Evolutionary conservation across 2,329 filamentous ascomycete genomes (phyloP).

Genomic region (Albifimbria verrucaria): DNA sequence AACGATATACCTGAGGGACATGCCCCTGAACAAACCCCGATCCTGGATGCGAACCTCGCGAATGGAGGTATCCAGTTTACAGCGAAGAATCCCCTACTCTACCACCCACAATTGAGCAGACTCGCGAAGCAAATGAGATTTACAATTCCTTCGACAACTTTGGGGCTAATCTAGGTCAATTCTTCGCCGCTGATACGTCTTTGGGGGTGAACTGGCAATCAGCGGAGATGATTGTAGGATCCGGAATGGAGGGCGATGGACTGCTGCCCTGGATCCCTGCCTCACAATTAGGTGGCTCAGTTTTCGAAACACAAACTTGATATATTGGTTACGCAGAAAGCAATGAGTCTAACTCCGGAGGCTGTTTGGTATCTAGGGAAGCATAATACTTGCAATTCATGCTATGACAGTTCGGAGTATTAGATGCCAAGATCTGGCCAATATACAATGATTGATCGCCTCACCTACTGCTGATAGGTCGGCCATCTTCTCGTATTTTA

Average conservation of each 20-base stretch:
- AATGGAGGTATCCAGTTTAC: not conserved
- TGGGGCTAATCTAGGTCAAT: conserved; percentile 4
- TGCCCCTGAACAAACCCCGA: not conserved
- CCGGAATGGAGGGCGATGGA: conserved; percentile 4
- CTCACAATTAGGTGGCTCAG: not conserved
- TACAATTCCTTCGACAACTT: conserved; percentile 1
- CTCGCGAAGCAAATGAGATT: not conserved
- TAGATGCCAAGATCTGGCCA: too few species aligned
- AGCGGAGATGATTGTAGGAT: conserved; percentile 8
- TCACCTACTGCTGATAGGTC: too few species aligned
- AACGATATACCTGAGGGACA: conserved; percentile 9
- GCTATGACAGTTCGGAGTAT: too few species aligned
- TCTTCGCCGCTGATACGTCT: conserved; percentile 6
- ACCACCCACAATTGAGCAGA: not conserved
- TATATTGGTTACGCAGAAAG: not conserved
- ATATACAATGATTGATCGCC: too few species aligned
- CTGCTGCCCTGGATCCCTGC: conserved; percentile 5
- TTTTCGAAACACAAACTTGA: not conserved
- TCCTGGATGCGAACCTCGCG: not conserved
- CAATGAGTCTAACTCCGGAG: not conserved
- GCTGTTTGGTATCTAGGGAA: not conserved
- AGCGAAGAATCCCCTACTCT: not conserved
- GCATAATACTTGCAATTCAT: not conserved
- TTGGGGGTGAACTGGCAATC: conserved; percentile 5
- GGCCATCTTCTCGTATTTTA: not conserved